Percentiles rank a stretch among this genome's conserved stretches.
Conservation (phyloP, 192 early-diverging fungal species). For the Podila horticola region DNA sequence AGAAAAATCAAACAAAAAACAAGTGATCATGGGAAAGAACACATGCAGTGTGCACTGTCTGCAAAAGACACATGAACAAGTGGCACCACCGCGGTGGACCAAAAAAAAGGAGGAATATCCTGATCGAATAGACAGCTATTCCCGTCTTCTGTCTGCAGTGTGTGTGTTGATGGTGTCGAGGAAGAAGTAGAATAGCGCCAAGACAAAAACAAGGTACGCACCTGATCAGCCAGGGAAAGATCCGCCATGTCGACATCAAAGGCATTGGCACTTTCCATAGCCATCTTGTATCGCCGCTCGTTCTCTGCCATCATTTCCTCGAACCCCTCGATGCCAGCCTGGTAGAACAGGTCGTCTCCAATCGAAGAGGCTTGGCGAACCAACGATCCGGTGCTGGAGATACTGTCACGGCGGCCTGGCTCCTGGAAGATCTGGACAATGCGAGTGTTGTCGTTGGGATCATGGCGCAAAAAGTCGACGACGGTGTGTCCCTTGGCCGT, state of each 20-base stretch:
- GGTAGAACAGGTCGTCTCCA: conserved; percentile 48
- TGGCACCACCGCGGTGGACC: no score
- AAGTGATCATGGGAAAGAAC: conserved; percentile 1
- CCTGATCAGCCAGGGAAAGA: conserved; percentile 53
- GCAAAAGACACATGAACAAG: neutral
- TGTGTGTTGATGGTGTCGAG: no score
- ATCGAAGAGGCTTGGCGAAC: conserved; percentile 30
- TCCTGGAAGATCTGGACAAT: conserved; percentile 62
- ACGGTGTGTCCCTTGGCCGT: conserved; percentile 78
- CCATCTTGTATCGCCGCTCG: conserved; percentile 52
- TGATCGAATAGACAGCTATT: no score
- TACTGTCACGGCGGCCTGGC: conserved; percentile 53
- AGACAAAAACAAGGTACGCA: conserved; percentile 13
- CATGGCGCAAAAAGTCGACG: conserved; percentile 73
- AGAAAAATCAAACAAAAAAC: neutral
- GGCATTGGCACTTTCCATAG: conserved; percentile 56
- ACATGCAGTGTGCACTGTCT: neutral
- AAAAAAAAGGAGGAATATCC: no score
- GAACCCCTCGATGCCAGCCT: conserved; percentile 49
- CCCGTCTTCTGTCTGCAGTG: no score
- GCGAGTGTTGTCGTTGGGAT: conserved; percentile 61
- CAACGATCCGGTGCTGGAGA: conserved; percentile 49
- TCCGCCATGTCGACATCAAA: conserved; percentile 58
- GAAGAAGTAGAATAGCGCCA: no score
- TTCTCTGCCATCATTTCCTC: conserved; percentile 56